These are phyloP conservation scores for Chlamydomonas eustigma DNA, from an alignment of 139 green algal genomes.

Conservation along the genomic window DNA sequence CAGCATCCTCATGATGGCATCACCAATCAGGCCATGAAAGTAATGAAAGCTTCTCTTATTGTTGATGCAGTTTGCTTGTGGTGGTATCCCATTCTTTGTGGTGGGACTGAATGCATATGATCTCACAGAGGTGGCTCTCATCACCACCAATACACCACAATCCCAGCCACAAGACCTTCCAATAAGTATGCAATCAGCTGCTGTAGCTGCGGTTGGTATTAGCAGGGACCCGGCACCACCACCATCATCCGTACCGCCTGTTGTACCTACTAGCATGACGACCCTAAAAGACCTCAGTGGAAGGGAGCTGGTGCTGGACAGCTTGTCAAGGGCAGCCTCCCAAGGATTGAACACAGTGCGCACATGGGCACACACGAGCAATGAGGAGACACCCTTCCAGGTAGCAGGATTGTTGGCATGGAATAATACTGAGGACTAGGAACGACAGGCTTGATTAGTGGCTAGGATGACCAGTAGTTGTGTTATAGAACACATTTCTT, in stretches of 20 bases:
- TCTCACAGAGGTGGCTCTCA: not conserved
- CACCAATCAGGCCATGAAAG: too few species aligned
- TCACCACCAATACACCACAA: not conserved
- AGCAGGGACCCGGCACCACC: not conserved
- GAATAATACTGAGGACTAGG: too few species aligned
- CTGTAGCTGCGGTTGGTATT: too few species aligned
- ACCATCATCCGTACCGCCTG: not conserved
- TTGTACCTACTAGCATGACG: not conserved
- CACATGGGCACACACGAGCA: constrained; percentile 63
- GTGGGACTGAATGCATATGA: constrained; percentile 23
- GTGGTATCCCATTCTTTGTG: not conserved
- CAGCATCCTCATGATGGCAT: too few species aligned
- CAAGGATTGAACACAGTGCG: constrained; percentile 60
- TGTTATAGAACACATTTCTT: too few species aligned
- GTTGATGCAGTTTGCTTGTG: constrained; percentile 10
- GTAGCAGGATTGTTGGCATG: too few species aligned
- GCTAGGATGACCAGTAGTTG: too few species aligned
- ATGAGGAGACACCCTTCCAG: constrained; percentile 36
- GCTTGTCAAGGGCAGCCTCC: constrained; percentile 28
- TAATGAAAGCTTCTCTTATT: too few species aligned
- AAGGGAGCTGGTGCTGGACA: constrained; percentile 20
- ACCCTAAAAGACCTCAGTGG: constrained; percentile 21
- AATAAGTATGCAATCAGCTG: not conserved
- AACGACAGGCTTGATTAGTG: too few species aligned
- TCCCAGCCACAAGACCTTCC: not conserved